Base-by-base conservation (phyloP, 768 basidiomycete genomes). In the Russula sp. region DNA sequence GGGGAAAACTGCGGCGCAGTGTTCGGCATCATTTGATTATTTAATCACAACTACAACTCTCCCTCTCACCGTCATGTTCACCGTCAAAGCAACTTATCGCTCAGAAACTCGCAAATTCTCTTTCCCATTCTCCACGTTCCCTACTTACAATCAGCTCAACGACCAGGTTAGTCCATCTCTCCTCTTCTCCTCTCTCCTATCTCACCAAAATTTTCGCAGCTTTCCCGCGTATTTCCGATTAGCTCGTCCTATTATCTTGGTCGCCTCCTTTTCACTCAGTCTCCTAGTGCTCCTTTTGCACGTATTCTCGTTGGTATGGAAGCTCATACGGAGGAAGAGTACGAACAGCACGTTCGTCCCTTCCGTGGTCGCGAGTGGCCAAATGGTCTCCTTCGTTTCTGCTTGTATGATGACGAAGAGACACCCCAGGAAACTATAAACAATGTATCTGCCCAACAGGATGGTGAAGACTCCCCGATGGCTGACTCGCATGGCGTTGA, bases 71-170 rank as follows among this genome's bases (percentile, higher is more conserved):
- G 60, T 52, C 76, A 86, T 87, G 83, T 90, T 90, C 78, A 83
- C 84, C 62, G 82, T 91, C 72, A 92, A 92, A 75, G 88, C 85
- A n/a, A 88, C 87, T 24, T 90, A 89, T 73, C 77, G 81, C 34
- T 75, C 74, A 61, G 87, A 91, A 73, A 89, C 84, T 62, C 83
- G 90, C 70, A 89, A 83, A 69, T 79, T 89, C 69, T 76, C 82
- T 3, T 88, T 90, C 67, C 66, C 77, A 20, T 77, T 79, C 7
- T 73, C 73, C n/a, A 71, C 76, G 20, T 89, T 92, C 70, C 90
- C 90, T 51, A 74, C 84, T 1, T 90, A 82, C 71, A 74, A 81
- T 3, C 78, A 88, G 67, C 78, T 92, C 46, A 79, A 79, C 69
- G 75, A 77, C 61, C 86, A 91, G 81, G 89, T 88, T n/a, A 73